phyloP scores from a whole-genome alignment of 371 early-diverging fungal species.

The Lichtheimia ornata region DNA sequence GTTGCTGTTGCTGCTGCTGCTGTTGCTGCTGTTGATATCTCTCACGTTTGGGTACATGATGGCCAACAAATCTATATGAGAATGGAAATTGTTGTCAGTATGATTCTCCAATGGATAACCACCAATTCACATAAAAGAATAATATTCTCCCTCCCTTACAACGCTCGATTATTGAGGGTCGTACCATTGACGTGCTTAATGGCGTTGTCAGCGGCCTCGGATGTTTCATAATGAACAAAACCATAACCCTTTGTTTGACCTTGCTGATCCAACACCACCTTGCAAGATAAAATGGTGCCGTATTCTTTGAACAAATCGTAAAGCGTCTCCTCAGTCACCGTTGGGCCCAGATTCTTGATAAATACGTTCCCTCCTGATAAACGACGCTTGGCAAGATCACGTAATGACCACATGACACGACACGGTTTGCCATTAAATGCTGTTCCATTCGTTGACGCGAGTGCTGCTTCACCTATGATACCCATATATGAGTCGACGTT shows the following conservation, averaged over 20 bases:
- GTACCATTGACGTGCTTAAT: slow-evolving; percentile 96
- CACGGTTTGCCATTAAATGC: slow-evolving; percentile 91
- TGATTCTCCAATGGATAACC: neutral
- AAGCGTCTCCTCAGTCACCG: slow-evolving; percentile 93
- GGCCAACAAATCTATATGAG: slow-evolving; percentile 64
- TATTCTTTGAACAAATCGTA: slow-evolving; percentile 99
- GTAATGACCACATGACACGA: slow-evolving; percentile 98
- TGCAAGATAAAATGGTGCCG: slow-evolving; percentile 97
- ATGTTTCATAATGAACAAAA: slow-evolving; percentile 97
- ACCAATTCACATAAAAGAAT: neutral
- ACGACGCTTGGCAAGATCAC: slow-evolving; percentile 89
- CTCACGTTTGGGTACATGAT: slow-evolving; percentile 90
- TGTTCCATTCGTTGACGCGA: slow-evolving; percentile 91
- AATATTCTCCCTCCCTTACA: slow-evolving; percentile 38
- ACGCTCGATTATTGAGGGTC: slow-evolving; percentile 92
- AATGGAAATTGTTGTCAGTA: neutral
- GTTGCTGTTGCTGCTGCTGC: neutral
- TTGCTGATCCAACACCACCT: slow-evolving; percentile 85
- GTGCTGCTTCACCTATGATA: slow-evolving; percentile 74
- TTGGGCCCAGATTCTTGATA: slow-evolving; percentile 97
- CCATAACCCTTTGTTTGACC: slow-evolving; percentile 93
- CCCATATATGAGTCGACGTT: neutral
- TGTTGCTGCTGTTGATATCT: slow-evolving; percentile 59
- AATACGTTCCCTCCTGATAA: slow-evolving; percentile 95
- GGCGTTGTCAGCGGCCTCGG: slow-evolving; percentile 93